phyloP scores from a whole-genome alignment of 2,329 filamentous ascomycete species.

The Exophiala aquamarina region DNA sequence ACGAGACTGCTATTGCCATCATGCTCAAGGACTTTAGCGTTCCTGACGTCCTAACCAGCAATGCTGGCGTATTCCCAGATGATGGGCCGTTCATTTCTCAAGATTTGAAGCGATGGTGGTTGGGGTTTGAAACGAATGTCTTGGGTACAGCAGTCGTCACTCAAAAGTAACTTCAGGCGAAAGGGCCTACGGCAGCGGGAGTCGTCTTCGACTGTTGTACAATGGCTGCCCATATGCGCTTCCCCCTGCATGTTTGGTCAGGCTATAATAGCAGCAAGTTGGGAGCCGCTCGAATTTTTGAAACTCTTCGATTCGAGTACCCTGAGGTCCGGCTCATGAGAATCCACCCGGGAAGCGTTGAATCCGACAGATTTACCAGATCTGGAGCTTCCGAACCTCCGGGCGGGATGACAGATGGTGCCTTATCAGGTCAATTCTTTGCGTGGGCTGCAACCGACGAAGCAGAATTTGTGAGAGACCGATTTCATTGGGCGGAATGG shows the following conservation, averaged over 20 bases:
- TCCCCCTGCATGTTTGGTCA: not conserved
- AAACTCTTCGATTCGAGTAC: constrained; percentile 42
- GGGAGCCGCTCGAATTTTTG: constrained; percentile 40
- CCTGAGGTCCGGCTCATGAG: constrained; percentile 39
- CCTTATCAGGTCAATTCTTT: constrained; percentile 6
- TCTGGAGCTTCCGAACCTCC: not conserved
- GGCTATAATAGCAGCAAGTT: constrained; percentile 45
- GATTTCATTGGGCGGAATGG: constrained; percentile 17
- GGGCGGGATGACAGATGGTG: not conserved
- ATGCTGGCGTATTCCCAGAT: constrained; percentile 3
- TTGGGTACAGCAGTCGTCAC: constrained; percentile 35
- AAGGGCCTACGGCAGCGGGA: not conserved
- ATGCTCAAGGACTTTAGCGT: not conserved
- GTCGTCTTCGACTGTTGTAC: constrained; percentile 35
- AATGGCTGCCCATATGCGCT: constrained; percentile 7
- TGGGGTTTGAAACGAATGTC: constrained; percentile 49
- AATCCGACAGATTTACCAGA: constrained; percentile 2
- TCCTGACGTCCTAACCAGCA: constrained; percentile 4
- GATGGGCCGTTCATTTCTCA: constrained; percentile 31
- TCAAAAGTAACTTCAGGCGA: constrained; percentile 44
- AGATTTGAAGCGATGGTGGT: constrained; percentile 40
- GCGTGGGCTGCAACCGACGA: constrained; percentile 15
- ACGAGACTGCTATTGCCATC: not conserved
- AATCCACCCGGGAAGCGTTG: constrained; percentile 42
- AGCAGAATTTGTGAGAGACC: constrained; percentile 12